Evolutionary conservation across 2,329 filamentous ascomycete genomes (phyloP), one percentile per base, ranked within the genome.

Genomic region (Phialocephala subalpina): DNA sequence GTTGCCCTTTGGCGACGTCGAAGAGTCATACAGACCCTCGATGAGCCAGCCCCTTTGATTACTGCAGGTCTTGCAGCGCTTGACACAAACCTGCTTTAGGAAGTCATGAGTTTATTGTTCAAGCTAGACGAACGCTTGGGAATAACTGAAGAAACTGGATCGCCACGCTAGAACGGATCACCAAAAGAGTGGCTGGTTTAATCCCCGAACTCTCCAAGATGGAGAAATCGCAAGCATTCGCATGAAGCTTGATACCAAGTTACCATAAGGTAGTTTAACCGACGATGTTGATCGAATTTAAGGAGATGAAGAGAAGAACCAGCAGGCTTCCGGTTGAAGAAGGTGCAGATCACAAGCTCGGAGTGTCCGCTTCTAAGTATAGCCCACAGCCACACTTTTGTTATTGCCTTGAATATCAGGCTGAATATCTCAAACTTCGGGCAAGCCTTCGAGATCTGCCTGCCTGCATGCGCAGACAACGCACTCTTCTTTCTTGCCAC

Each of bases 121-220:
- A 55, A 25, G 55, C 55, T 38, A 57, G 20, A 3, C 16, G 20
- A 20, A 9, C 12, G 20, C 29, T 36, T 57, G 55, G 55, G 20
- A 22, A 29, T 53, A 22, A 16, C 25, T 53, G 49, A 29, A 16
- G 49, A 29, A 52, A 55, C 59, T 61, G 59, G 59, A 61, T 55
- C 45, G 59, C 59, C 59, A 55, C 29, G 29, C 59, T 61, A 61
- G 59, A 61, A 61, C 45, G 5, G 22, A 52, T 60, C 42, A 20
- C 47, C 45, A 16, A 18, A 49, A 33, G 8, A 8, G 47, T 53
- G 45, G 59, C 59, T 61, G 45, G 59, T 38, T 35, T 52, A 61
- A 53, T 40, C 11, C 36, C 59, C 59, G 59, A 61, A 6, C 16
- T 38, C 55, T 36, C n/a, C 35, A 12, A 57, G 55, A 29, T 53